These are phyloP conservation scores for Eucalyptus leucophloia DNA, from an alignment of 345 rosid species.

Conservation along the genomic window DNA sequence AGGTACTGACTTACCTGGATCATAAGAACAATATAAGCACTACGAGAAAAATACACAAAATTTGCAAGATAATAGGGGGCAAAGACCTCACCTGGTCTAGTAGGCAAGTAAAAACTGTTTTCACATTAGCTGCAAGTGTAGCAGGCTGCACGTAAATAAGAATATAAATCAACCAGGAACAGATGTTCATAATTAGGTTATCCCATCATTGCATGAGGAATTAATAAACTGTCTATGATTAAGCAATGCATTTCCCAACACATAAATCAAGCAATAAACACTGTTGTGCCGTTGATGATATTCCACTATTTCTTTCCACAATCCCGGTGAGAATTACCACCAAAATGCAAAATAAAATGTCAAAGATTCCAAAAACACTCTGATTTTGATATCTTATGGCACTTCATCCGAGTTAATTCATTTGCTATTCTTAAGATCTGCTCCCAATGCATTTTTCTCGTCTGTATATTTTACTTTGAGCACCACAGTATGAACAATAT, in stretches of 20 bases:
- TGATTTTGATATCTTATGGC: background rate
- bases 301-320: background rate
- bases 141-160: constrained; percentile 46
- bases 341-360: background rate
- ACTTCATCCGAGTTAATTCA: background rate
- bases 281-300: background rate
- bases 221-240: background rate
- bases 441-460: background rate
- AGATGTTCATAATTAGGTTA: background rate
- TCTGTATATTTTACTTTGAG: background rate
- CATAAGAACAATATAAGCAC: constrained; percentile 5
- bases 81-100: constrained; percentile 66
- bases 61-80: background rate
- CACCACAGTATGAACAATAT: background rate
- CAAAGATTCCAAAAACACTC: background rate
- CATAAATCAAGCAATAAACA: background rate
- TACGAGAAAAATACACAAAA: background rate
- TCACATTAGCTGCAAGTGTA: constrained; percentile 73
- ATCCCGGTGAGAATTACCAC: background rate
- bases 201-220: background rate
- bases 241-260: background rate
- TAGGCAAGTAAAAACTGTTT: constrained; percentile 81
- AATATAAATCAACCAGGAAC: background rate
- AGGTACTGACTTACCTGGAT: constrained; percentile 76
- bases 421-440: background rate